phyloP scores from a whole-genome alignment of 331 rosid genomes.

The Cydonia oblonga region DNA sequence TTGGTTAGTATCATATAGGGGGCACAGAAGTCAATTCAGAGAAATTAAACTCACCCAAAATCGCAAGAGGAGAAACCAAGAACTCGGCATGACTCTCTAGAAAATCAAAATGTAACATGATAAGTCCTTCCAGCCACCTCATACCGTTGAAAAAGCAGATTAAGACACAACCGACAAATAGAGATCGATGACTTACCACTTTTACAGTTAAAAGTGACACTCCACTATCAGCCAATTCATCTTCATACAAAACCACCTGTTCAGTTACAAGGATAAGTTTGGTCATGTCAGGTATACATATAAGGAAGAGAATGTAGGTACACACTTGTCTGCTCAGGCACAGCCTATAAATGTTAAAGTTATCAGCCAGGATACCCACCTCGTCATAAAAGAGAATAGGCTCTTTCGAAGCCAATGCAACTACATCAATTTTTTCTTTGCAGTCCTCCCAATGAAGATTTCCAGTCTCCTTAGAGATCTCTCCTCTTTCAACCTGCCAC shows the following conservation, averaged over 20 bases:
- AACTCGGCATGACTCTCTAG: constrained; percentile 92
- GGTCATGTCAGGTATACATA: constrained; percentile 15
- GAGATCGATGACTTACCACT: constrained; percentile 57
- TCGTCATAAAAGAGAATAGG: constrained; percentile 95
- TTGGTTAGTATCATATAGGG: not conserved
- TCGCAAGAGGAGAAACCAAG: constrained; percentile 94
- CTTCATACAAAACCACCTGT: constrained; percentile 92
- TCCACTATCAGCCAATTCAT: constrained; percentile 91
- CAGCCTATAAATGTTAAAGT: not conserved
- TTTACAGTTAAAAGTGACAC: constrained; percentile 85
- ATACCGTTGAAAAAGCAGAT: not conserved
- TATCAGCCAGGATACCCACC: constrained; percentile 30
- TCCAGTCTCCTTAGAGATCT: constrained; percentile 28
- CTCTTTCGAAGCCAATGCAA: constrained; percentile 71
- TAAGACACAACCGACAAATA: not conserved
- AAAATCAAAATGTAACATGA: constrained; percentile 21
- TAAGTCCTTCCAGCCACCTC: constrained; percentile 20
- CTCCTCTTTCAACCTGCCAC: constrained; percentile 31
- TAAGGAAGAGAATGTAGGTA: constrained; percentile 3
- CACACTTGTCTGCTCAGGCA: not conserved
- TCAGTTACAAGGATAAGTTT: constrained; percentile 8
- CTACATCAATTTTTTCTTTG: constrained; percentile 62
- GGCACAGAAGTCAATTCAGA: not conserved
- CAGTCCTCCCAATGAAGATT: constrained; percentile 72
- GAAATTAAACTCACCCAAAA: constrained; percentile 62